phyloP scores from a whole-genome alignment of 2,329 filamentous ascomycete genomes.

The Fusarium aywerte region DNA sequence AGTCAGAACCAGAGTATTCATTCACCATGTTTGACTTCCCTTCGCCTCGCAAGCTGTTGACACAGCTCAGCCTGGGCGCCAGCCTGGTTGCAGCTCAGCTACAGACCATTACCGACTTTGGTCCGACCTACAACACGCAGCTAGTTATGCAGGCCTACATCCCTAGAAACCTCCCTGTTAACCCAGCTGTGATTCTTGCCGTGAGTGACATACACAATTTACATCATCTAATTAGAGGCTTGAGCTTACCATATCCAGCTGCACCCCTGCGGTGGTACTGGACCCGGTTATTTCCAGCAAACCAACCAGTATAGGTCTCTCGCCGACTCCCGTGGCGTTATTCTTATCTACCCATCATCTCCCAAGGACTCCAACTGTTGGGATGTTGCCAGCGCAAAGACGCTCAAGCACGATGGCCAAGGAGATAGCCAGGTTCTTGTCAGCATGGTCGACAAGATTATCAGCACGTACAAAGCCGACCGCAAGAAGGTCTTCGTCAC shows the following conservation, averaged over 20 bases:
- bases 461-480: constrained; percentile 61
- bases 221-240: fast-evolving
- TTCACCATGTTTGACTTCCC: constrained; percentile 4
- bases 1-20: background rate
- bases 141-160: constrained; percentile 11
- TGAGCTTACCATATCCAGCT: constrained; percentile 8
- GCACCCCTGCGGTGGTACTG: constrained; percentile 60
- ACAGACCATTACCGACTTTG: constrained; percentile 20
- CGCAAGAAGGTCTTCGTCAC: constrained; percentile 60
- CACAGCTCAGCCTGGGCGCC: constrained; percentile 8
- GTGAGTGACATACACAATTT: background rate
- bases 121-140: constrained; percentile 2
- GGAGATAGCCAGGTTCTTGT: constrained; percentile 63
- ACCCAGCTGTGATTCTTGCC: constrained; percentile 5
- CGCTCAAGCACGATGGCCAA: constrained; percentile 62
- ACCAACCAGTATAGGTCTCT: constrained; percentile 64
- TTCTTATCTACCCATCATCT: constrained; percentile 61
- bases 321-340: constrained; percentile 66
- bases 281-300: constrained; percentile 61
- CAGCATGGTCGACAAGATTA: constrained; percentile 64
- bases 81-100: constrained; percentile 22
- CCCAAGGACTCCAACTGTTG: constrained; percentile 60
- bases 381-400: constrained; percentile 65
- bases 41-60: constrained; percentile 2
- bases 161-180: background rate